Base-by-base conservation (phyloP, 2,329 filamentous ascomycete species). In the Alternaria hordeiaustralica region DNA sequence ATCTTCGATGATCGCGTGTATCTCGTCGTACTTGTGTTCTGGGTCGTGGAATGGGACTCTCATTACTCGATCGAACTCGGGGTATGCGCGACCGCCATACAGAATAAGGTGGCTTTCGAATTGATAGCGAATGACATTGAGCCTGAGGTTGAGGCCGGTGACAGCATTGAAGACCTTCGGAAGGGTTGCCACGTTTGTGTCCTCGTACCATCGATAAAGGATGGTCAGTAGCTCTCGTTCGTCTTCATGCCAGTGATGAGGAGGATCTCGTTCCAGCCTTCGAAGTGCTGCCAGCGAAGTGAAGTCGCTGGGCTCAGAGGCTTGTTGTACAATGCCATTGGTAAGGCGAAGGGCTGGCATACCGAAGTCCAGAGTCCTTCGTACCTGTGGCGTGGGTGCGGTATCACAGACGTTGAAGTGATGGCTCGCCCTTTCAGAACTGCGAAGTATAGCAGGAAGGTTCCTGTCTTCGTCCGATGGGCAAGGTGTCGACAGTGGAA, bases 31-130 rank as follows among this genome's bases (percentile, higher is more conserved):
- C 1, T 3, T 15, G 3, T 53, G 55, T 1, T 63, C 5, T 0
- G 68, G 63, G 41, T 71, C 65, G 0, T 63, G 5, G 7, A 74
- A 72, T 0, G 66, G 64, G 1, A 62, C 23, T 1, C 33, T 30
- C 30, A 54, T 28, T 0, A 65, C 67, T 1, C 41, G 47, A 36
- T 18, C 30, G 33, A 47, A 71, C 23, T 46, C 46, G 0, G 13
- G 58, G 25, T 59, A 68, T 0, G 61, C 68, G 6, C 56, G 20
- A 0, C 46, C 53, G 1, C 70, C 71, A 18, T 58, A 63, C 0
- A 62, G 25, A 0, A 58, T 10, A 0, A 72, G 10, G 9, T 73
- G 54, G 5, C 21, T 33, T 3, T 68, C 51, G 7, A 67, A 70
- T 3, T 72, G 63, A 3, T 23, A 20, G 0, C 46, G 23, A 0